phyloP scores from a whole-genome alignment of 2,329 filamentous ascomycete genomes.

The Pseudogymnoascus sp. region DNA sequence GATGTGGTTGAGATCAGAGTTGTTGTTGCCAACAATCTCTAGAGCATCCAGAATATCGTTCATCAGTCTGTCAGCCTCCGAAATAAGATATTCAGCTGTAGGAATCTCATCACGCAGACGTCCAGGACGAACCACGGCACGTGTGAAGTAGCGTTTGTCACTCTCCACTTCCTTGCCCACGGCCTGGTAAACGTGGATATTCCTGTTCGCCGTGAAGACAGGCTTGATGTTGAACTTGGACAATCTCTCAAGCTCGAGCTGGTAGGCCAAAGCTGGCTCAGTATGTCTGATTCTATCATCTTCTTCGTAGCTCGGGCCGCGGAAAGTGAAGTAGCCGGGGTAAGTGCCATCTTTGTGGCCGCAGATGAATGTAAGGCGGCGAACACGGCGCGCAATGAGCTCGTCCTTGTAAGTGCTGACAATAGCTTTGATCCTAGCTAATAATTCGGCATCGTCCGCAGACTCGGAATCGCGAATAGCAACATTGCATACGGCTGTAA shows the following conservation, averaged over 20 bases:
- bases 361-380: slow-evolving; percentile 91
- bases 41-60: slow-evolving; percentile 96
- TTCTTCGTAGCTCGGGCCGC: slow-evolving; percentile 79
- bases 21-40: slow-evolving; percentile 98
- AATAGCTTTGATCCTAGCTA: slow-evolving; percentile 65
- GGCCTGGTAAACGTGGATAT: slow-evolving; percentile 97
- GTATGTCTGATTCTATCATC: slow-evolving; percentile 95
- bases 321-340: slow-evolving; percentile 97
- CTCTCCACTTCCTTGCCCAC: slow-evolving; percentile 89
- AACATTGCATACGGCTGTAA: slow-evolving; percentile 87
- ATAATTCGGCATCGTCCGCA: slow-evolving; percentile 69
- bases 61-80: slow-evolving; percentile 91
- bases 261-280: slow-evolving; percentile 94
- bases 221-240: slow-evolving; percentile 97
- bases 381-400: slow-evolving; percentile 69
- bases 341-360: slow-evolving; percentile 90
- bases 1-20: slow-evolving; percentile 98
- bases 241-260: slow-evolving; percentile 88
- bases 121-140: slow-evolving; percentile 87
- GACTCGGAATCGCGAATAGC: slow-evolving; percentile 84
- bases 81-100: slow-evolving; percentile 96
- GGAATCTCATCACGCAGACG: slow-evolving; percentile 94
- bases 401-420: slow-evolving; percentile 78
- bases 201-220: slow-evolving; percentile 97
- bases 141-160: slow-evolving; percentile 97